These are phyloP conservation scores for Arthrobotrys sphaeroides DNA, from an alignment of 2,329 filamentous ascomycete genomes.

Conservation along the genomic window DNA sequence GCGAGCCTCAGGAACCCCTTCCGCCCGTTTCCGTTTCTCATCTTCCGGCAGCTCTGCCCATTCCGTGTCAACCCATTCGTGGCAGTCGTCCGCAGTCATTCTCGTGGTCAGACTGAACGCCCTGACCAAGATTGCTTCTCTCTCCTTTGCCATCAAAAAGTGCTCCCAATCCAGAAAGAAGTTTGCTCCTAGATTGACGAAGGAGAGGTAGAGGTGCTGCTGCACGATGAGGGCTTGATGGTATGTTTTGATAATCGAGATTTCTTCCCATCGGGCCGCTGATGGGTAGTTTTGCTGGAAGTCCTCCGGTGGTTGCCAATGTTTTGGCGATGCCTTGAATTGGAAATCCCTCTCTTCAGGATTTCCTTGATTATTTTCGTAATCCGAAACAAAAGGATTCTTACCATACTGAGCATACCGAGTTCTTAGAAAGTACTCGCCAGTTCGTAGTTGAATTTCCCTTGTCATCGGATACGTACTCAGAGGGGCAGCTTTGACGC, in stretches of 20 bases:
- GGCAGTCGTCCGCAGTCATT: slow-evolving; percentile 33
- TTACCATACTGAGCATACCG: background rate
- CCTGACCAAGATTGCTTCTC: slow-evolving; percentile 31
- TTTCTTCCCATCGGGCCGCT: slow-evolving; percentile 44
- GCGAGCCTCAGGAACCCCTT: background rate
- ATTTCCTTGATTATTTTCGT: background rate
- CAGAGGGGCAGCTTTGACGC: slow-evolving; percentile 9
- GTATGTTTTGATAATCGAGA: slow-evolving; percentile 42
- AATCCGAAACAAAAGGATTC: background rate
- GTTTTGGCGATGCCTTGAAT: slow-evolving; percentile 26
- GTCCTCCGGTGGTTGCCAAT: slow-evolving; percentile 29
- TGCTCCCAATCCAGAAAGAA: slow-evolving; percentile 35
- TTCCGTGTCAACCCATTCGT: slow-evolving; percentile 45
- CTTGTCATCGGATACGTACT: slow-evolving; percentile 32
- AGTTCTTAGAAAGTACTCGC: background rate
- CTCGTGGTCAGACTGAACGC: slow-evolving; percentile 34
- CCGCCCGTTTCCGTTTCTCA: slow-evolving; percentile 2
- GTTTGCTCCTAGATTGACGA: slow-evolving; percentile 24
- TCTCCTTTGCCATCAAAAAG: slow-evolving; percentile 40
- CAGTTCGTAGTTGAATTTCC: slow-evolving; percentile 34
- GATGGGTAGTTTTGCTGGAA: slow-evolving; percentile 44
- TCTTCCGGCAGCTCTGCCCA: slow-evolving; percentile 32
- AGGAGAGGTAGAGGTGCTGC: slow-evolving; percentile 45
- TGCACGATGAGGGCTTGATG: slow-evolving; percentile 43
- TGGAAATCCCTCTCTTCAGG: slow-evolving; percentile 32